Base-by-base conservation (phyloP, 2,329 filamentous ascomycete genomes). In the Trematosphaeria pertusa region DNA sequence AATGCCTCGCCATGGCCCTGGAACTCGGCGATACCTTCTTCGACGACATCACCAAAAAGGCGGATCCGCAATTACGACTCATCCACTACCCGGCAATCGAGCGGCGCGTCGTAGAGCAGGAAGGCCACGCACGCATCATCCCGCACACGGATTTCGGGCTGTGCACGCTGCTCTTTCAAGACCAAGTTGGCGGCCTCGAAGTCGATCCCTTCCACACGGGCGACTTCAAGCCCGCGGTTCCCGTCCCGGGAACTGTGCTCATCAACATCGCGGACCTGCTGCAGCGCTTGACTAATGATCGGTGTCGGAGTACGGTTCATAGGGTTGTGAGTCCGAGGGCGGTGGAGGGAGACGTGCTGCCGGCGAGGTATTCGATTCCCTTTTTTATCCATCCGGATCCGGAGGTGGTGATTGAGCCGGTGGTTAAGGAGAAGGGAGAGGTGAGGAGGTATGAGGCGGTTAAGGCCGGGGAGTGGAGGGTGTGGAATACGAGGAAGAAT, bases 81-180 rank as follows among this genome's bases (percentile, higher is more conserved):
- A 48, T 62, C 12, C 60, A 65, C 45, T 70, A 69, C 31, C 63
- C 65, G 3, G 40, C 57, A 5, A 62, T 66, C 12, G 56, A 57
- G 31, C 51, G 52, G n/a, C 51, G 50, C 2, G 43, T 62, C 4
- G 17, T 64, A 0, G 51, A 59, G 28, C 56, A 63, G 34, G 54
- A 61, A 43, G 56, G 57, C 5, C 59, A 62, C 26, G 52, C 53
- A 1, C 54, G 64, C 3, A 64, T 64, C 24, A 63, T 63, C 31
- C 63, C 62, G 4, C 64, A 70, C 34, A 68, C 64, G 8, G 65
- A 68, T 35, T 68, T 67, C 35, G 65, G 65, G 2, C 52, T 71
- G 3, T 64, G 74, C 37, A 73, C 71, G 0, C 54, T 73, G 5
- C 54, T 75, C 0, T 72, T 74, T 40, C 72, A 73, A 43, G 72